phyloP scores from a whole-genome alignment of 805 yeast genomes.

The Nematodospora valgi region DNA sequence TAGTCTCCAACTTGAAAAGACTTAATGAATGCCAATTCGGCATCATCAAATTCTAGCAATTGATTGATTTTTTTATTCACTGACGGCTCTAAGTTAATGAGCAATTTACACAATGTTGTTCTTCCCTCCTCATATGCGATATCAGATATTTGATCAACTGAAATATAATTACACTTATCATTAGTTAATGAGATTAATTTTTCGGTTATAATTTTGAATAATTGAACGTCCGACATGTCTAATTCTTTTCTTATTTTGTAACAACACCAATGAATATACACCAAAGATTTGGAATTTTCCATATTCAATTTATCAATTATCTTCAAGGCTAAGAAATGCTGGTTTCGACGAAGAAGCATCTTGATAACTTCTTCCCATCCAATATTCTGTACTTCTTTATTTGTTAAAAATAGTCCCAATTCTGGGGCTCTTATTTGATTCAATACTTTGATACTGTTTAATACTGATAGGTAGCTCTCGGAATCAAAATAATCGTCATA shows the following conservation, averaged over 20 bases:
- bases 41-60: conserved; percentile 68
- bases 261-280: conserved; percentile 81
- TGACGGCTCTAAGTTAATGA: conserved; percentile 68
- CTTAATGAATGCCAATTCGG: conserved; percentile 63
- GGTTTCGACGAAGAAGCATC: conserved; percentile 55
- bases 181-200: conserved; percentile 34
- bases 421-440: conserved; percentile 65
- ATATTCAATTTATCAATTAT: conserved; percentile 48
- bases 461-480: conserved; percentile 56
- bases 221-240: conserved; percentile 54
- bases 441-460: conserved; percentile 61
- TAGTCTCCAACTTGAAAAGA: conserved; percentile 59
- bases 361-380: conserved; percentile 56
- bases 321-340: conserved; percentile 61
- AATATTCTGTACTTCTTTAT: conserved; percentile 45
- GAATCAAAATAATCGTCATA: conserved; percentile 50
- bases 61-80: conserved; percentile 55
- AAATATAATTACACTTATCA: conserved; percentile 33
- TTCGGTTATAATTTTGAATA: conserved; percentile 48
- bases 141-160: conserved; percentile 57
- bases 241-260: conserved; percentile 56
- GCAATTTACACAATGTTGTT: conserved; percentile 55
- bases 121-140: conserved; percentile 84
- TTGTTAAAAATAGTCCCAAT: conserved; percentile 68
- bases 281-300: conserved; percentile 34